Evolutionary conservation across 1,284 basidiomycete species (phyloP), one percentile per base, ranked within the genome.

Genomic region (Inonotus hispidus): DNA sequence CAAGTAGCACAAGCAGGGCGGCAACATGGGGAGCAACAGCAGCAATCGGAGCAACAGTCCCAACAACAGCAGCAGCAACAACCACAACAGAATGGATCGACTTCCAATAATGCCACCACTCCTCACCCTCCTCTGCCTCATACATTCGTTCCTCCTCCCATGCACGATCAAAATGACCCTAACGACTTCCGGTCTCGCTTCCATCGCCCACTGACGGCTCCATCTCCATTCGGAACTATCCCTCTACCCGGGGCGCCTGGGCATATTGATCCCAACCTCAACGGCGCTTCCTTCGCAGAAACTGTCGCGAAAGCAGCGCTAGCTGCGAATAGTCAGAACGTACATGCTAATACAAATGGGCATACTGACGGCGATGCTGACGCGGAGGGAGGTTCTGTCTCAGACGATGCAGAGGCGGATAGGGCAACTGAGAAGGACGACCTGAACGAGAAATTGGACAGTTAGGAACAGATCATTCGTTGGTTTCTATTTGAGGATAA

Each of bases 111-210:
- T 19, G 10, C 41, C 19, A 45, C 23, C n/a, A 38, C 25, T 46
- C 32, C 52, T 8, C 37, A 49, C n/a, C 32, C 49, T 21, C 35
- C 41, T 41, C 41, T 52, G 46, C 27, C 41, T 25, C 35, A 49
- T 52, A 52, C 61, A 1, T 59, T 52, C 35, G 58, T 25, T 45
- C 53, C 58, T 3, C 61, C 61, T 19, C 62, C 56, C 16, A 60
- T 57, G 45, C 66, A 60, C 14, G 70, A 69, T 32, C 66, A 60
- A n/a, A 63, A 73, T 27, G 67, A 77, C 5, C 71, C 80, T 13
- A 82, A 79, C 65, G 85, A 88, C 64, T 86, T 89, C 66, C 84
- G 88, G 39, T 82, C 81, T 4, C 83, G 88, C 53, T 90, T 90
- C 69, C 84, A 84, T 62, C 78, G 85, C 25, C 74, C 86, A 2